A percentile compares a stretch with the other conserved stretches of the same genome.
These are phyloP conservation scores for Ilyonectria mors-panacis DNA, from an alignment of 2,329 filamentous ascomycete species.

Conservation along the genomic window DNA sequence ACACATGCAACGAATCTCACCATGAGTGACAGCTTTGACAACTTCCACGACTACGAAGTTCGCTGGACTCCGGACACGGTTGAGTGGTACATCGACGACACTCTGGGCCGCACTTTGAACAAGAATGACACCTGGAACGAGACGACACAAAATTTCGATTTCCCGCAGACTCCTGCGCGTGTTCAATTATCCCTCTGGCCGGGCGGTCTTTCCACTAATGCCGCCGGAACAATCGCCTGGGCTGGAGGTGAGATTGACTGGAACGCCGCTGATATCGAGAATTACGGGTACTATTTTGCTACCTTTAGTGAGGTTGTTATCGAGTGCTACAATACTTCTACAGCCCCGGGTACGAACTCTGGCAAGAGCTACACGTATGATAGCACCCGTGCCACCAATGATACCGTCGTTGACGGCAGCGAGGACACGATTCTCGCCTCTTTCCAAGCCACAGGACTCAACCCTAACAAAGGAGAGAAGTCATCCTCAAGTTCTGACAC, in stretches of 20 bases:
- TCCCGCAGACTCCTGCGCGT: conserved; percentile 91
- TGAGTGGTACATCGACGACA: conserved; percentile 89
- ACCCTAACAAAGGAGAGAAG: conserved; percentile 71
- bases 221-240: conserved; percentile 89
- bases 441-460: conserved; percentile 82
- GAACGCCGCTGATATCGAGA: conserved; percentile 81
- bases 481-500: conserved; percentile 34
- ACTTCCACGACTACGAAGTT: conserved; percentile 93
- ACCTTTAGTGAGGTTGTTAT: conserved; percentile 82
- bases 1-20: conserved; percentile 81
- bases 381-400: conserved; percentile 75
- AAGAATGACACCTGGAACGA: conserved; percentile 88
- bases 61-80: conserved; percentile 91
- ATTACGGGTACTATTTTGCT: conserved; percentile 90
- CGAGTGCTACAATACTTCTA: conserved; percentile 81
- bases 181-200: conserved; percentile 99
- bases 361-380: conserved; percentile 84
- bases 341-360: conserved; percentile 76
- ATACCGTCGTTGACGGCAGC: conserved; percentile 82
- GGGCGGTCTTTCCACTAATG: conserved; percentile 84
- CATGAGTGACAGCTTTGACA: conserved; percentile 78
- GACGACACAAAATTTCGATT: conserved; percentile 85
- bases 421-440: conserved; percentile 83
- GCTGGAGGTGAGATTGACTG: conserved; percentile 93
- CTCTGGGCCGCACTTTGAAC: conserved; percentile 81